Evolutionary conservation across 345 rosid genomes (phyloP).

Genomic region (Gynandropsis gynandra): DNA sequence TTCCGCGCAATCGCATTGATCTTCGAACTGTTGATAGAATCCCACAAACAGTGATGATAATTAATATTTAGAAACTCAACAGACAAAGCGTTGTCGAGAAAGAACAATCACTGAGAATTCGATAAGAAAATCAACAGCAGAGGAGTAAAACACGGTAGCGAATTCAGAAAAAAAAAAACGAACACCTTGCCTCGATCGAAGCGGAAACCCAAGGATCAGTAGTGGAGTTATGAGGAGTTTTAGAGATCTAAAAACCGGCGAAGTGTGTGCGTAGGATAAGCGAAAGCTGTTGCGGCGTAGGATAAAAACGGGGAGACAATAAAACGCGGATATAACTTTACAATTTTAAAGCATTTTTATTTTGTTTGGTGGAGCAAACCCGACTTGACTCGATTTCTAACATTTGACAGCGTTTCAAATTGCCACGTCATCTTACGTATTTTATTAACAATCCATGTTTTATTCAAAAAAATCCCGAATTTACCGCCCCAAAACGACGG

Average conservation of each 20-base stretch:
- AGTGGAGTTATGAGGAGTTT: slow-evolving; percentile 3
- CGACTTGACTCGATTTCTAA: slow-evolving; percentile 16
- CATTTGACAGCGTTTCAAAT: slow-evolving; percentile 16
- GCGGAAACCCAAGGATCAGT: not conserved
- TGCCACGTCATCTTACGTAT: slow-evolving; percentile 11
- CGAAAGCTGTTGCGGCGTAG: slow-evolving; percentile 10
- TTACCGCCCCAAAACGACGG: slow-evolving; percentile 11
- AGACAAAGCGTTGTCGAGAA: too few species aligned
- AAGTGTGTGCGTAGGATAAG: not conserved
- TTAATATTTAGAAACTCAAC: too few species aligned
- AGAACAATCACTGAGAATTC: not conserved
- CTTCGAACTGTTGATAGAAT: too few species aligned
- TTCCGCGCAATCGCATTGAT: too few species aligned
- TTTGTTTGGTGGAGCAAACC: slow-evolving; percentile 10
- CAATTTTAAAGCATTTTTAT: too few species aligned
- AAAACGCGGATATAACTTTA: slow-evolving; percentile 9
- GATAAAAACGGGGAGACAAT: slow-evolving; percentile 2
- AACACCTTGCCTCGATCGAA: slow-evolving; percentile 2
- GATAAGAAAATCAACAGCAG: not conserved
- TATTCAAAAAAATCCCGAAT: not conserved
- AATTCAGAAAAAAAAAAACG: too few species aligned
- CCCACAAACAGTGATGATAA: too few species aligned
- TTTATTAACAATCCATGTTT: not conserved
- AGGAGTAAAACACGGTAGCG: not conserved
- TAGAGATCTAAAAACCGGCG: slow-evolving; percentile 16